Evolutionary conservation across 1,284 basidiomycete species (phyloP), one percentile per base, ranked within the genome.

Genomic region (Tremellales sp.): DNA sequence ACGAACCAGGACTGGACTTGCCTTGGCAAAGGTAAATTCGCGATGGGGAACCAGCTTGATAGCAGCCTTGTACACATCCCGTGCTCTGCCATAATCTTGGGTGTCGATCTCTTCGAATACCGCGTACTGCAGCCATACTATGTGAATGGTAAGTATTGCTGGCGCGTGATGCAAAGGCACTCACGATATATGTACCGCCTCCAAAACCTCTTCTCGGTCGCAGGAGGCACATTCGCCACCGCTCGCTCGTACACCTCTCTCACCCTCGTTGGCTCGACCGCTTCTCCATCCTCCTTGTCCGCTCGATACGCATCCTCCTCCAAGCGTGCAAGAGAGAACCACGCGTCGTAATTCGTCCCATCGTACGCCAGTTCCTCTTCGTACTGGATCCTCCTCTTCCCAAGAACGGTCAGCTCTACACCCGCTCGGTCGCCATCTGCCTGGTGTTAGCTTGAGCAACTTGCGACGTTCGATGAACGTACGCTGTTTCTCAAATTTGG

Each of bases 161-260:
- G n/a, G n/a, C n/a, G n/a, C n/a, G n/a, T n/a, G n/a, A n/a, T n/a
- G n/a, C n/a, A n/a, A n/a, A n/a, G n/a, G n/a, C n/a, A n/a, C n/a
- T n/a, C n/a, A n/a, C n/a, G n/a, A n/a, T n/a, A n/a, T n/a, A 99
- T 93, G 70, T 98, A 99, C 54, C 95, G 76, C 64, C 95, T 77
- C 92, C 92, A 97, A 74, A 88, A 86, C 53, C 69, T 57, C 57
- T 73, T 73, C 51, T 73, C 72, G 28, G 61, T 57, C 10, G 68
- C 86, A 1, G 93, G 91, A 5, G 95, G 94, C 0, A 97, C 86
- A 65, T 97, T 89, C 7, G 90, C 85, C n/a, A 98, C 89, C 0
- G 93, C 93, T 16, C 93, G 78, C 70, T 98, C 95, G 65, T 98
- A 98, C 21, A 97, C 84, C 65, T 98, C 93, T 40, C 94, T 77